Percentiles rank a stretch among this genome's conserved stretches.
These are phyloP conservation scores for Ogataea nonfermentans DNA, from an alignment of 805 yeast species.

Conservation along the genomic window DNA sequence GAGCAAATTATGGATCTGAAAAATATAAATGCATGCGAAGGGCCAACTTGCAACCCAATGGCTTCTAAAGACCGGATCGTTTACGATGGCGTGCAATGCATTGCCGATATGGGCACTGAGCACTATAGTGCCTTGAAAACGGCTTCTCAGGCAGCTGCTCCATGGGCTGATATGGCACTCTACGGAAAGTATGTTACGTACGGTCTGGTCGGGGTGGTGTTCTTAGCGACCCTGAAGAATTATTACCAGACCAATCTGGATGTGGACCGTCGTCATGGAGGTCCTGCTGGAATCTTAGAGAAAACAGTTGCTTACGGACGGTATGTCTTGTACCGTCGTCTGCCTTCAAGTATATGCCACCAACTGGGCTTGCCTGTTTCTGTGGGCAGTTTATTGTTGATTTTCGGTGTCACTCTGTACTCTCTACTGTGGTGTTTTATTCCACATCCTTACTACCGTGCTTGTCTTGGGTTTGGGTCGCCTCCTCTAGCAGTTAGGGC, in stretches of 20 bases:
- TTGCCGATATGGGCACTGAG: conserved; percentile 31
- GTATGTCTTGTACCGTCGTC: conserved; percentile 32
- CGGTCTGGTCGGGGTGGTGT: conserved; percentile 39
- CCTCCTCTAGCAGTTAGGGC: conserved; percentile 58
- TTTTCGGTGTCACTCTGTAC: conserved; percentile 37
- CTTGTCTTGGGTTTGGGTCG: conserved; percentile 53
- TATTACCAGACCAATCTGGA: conserved; percentile 17
- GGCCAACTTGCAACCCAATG: not conserved
- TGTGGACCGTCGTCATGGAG: conserved; percentile 15
- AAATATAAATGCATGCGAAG: conserved; percentile 1
- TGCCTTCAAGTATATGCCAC: conserved; percentile 33
- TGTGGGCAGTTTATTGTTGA: conserved; percentile 34
- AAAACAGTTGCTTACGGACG: conserved; percentile 33
- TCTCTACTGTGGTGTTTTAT: conserved; percentile 33
- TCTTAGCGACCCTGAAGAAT: conserved; percentile 35
- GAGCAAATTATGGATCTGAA: conserved; percentile 12
- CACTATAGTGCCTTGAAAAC: conserved; percentile 24
- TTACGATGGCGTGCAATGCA: conserved; percentile 39
- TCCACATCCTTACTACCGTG: conserved; percentile 53
- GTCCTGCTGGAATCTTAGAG: conserved; percentile 12
- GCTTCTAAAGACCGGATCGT: conserved; percentile 16
- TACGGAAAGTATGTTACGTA: conserved; percentile 42
- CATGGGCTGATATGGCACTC: conserved; percentile 29
- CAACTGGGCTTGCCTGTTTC: conserved; percentile 39
- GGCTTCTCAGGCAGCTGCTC: conserved; percentile 33